Base-by-base conservation (phyloP, 805 yeast species). In the Tetrapisispora iriomotensis region DNA sequence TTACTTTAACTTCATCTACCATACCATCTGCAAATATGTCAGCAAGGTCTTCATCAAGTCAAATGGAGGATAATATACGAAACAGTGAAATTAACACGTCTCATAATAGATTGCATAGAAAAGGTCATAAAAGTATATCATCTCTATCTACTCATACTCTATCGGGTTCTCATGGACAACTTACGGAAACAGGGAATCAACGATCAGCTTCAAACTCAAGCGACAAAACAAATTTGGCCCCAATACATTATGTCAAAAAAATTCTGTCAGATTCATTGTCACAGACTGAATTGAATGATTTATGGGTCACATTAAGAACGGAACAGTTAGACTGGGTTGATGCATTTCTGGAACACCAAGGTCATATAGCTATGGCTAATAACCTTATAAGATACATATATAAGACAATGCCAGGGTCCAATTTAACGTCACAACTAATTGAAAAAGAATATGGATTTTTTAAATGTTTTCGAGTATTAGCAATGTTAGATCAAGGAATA, bases 221-320 rank as follows among this genome's bases (percentile, higher is more conserved):
- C 8, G 64, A 60, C 32, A 60, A 56, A 27, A 53, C 60, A 3
- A 50, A 63, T 30, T 57, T 64, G 43, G 71, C 78, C 19, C 96
- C 92, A 2, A 86, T 77, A 45, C 77, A 73, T 49, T 90, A 82
- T 58, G 87, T 90, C 14, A 72, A 82, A 38, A 72, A 72, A 44
- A 69, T 92, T 46, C 70, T 88, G 53, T 78, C 82, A 27, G 81
- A 82, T 50, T 62, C 75, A 24, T 77, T 88, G 39, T 67, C 82
- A 1, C 64, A 76, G 4, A 75, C 74, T 38, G 85, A 88, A 56
- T 66, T 90, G 46, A 84, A 82, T 29, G 83, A 83, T 48, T 69
- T 92, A 38, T 85, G 92, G 82, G 95, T 92, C 6, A 85, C 95
- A 34, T 67, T 90, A 31, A 75, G 97, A 46, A 86, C 97, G 0